Evolutionary conservation across 805 yeast genomes (phyloP), one percentile per base, ranked within the genome.

Genomic region (Yamadazyma endophytica): DNA sequence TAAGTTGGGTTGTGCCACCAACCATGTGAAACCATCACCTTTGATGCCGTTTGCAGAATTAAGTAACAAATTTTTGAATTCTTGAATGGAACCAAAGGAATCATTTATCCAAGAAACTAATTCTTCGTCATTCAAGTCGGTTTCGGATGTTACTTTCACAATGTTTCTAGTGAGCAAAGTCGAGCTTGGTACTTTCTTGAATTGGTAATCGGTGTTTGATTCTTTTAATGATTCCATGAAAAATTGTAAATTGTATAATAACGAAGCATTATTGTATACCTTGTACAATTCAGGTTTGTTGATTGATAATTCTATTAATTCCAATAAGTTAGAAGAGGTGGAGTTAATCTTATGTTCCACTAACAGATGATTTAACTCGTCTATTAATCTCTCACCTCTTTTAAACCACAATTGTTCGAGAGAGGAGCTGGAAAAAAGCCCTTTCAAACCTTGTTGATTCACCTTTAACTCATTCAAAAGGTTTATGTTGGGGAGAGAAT

Each of bases 21-120:
- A 64, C 92, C 97, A 92, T 8, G 89, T 83, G 58, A 72, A 79
- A 3, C 98, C 98, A 56, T 86, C 90, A 30, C 97, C 97, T 39
- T 81, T 77, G 39, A 87, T 74, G 4, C 82, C 72, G 29, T 67
- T 59, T 8, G 90, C 86, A 1, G 92, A 77, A 36, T 75, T 73
- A 36, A 84, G 50, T 26, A 92, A 56, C 28, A 85, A 68, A 1
- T 83, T 75, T 44, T 82, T 72, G 52, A 92, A 80, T 52, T 87
- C 94, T 11, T 71, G 75, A 7, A 86, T 40, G 0, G 89, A 77
- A 5, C 95, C 96, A 58, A 88, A 88, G 2, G 81, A 73, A 24
- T 67, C 61, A 13, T 59, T 58, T 17, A 85, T 65, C 61, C 82
- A 74, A 16, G 61, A 53, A 14, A 53, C 51, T 28, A 77, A 56